Percentiles rank a stretch among this genome's conserved stretches.
These are phyloP conservation scores for Ormosia semicastrata DNA, from an alignment of 306 rosid species.

Conservation along the genomic window DNA sequence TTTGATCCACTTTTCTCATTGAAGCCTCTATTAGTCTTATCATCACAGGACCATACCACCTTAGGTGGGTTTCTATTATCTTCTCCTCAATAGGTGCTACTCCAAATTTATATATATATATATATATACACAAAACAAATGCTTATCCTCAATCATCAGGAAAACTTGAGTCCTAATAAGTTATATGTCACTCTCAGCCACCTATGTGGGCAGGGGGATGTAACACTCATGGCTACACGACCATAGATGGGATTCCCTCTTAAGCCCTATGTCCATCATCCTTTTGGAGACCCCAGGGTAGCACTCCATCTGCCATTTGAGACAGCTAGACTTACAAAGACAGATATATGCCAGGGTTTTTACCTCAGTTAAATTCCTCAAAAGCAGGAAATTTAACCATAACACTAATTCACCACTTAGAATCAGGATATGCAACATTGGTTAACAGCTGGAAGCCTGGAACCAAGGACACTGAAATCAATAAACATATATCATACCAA, in stretches of 20 bases:
- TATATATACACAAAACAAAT: no score
- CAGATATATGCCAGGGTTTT: not conserved
- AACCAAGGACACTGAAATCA: not conserved
- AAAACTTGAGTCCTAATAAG: not conserved
- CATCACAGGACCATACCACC: not conserved
- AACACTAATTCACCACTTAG: not conserved
- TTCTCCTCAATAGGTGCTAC: not conserved
- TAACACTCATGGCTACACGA: not conserved
- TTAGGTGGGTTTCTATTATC: not conserved
- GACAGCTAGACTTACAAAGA: not conserved
- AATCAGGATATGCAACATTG: not conserved
- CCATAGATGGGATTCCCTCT: not conserved
- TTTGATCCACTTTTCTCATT: not conserved
- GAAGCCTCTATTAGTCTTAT: not conserved
- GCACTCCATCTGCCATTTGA: not conserved
- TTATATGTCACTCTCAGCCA: not conserved
- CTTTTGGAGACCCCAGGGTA: not conserved
- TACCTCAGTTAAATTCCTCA: not conserved
- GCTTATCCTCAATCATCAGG: not conserved
- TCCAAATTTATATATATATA: no score
- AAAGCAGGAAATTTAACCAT: not conserved
- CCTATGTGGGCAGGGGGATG: not conserved
- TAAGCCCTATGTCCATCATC: not conserved
- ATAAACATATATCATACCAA: not conserved
- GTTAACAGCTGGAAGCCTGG: not conserved